Evolutionary conservation across 176 grass and related monocot genomes (phyloP), one percentile per base, ranked within the genome.

Genomic region (Raddia distichophylla): DNA sequence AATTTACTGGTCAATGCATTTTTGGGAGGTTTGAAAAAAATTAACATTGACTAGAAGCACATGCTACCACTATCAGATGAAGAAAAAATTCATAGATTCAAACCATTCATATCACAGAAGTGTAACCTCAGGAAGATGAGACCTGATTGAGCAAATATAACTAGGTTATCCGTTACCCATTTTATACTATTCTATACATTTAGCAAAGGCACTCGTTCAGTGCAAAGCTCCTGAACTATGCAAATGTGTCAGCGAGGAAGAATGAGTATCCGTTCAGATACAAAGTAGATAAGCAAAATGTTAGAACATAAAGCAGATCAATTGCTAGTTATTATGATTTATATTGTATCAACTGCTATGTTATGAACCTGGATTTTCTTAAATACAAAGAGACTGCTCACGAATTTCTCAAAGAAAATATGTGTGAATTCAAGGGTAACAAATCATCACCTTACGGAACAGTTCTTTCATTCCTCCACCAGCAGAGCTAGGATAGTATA

Each of bases 381-480:
- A 60, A 85, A 42, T 49, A n/a, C 17, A 13, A 42, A 62, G 59
- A 71, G 20, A 10, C 43, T 60, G 3, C 40, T 59, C 47, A 20
- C 7, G 68, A 74, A 66, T 20, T 22, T 60, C 33, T 10, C 37
- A 71, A 71, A 65, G 7, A 58, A 71, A 27, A 27, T 27, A 73
- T 45, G 9, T 59, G 60, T 10, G 2, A 56, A 76, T 2, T 69
- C 62, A 42, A 83, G n/a, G 18, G 22, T 53, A 84, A 67, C 43
- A 74, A 78, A 55, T 83, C 0, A 10, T 64, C 33, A 98, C 95
- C 92, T 98, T 98, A 65, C 92, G 82, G 67, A 98, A 98, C 71
- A 98, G 82, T 82, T 93, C 90, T 81, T 98, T 98, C 95, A 94
- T 98, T 86, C 95, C 95, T 81, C 95, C 95, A 84, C 95, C 95